Evolutionary conservation across 257 asterid species (phyloP), one percentile per base, ranked within the genome.

Genomic region (Plectranthus barbatus): DNA sequence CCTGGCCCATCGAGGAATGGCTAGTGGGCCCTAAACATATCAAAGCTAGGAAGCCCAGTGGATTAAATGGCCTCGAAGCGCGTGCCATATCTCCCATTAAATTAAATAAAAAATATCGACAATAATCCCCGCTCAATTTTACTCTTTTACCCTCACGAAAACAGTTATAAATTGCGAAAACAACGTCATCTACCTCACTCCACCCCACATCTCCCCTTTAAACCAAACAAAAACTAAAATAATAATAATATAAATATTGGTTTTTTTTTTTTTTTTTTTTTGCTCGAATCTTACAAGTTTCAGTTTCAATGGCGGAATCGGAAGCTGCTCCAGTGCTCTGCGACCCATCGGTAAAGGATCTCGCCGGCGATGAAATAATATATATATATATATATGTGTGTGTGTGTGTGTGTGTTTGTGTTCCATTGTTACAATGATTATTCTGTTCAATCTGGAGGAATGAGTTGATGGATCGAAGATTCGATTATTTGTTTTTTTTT

Each of bases 241-340:
- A 23, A 23, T 23, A 23, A 23, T 23, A 23, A 23, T 23, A 23
- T 1, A 23, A 23, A 4, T 1, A 23, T 23, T 1, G 1, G 1
- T 1, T 23, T 23, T 23, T 20, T 5, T 23, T 13, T 11, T 23
- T 3, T 23, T 11, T 40, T 18, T n/a, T n/a, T n/a, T n/a, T n/a
- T n/a, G n/a, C n/a, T n/a, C n/a, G n/a, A 5, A 17, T 17, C 62
- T 62, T 12, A 23, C n/a, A 34, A 7, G n/a, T 29, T 14, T 11
- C 14, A n/a, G 2, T 24, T 40, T 20, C 13, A 11, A 84, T 77
- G 91, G 80, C 87, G 52, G 91, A 84, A 67, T 37, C 80, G 18
- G 82, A 84, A 39, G 65, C 80, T 69, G 55, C 64, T 4, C 61
- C 78, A 49, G 48, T 56, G 48, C 57, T 75, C 6, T 17, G 79